These are phyloP conservation scores for Naganishia liquefaciens DNA, from an alignment of 1,284 basidiomycete genomes.

Conservation along the genomic window DNA sequence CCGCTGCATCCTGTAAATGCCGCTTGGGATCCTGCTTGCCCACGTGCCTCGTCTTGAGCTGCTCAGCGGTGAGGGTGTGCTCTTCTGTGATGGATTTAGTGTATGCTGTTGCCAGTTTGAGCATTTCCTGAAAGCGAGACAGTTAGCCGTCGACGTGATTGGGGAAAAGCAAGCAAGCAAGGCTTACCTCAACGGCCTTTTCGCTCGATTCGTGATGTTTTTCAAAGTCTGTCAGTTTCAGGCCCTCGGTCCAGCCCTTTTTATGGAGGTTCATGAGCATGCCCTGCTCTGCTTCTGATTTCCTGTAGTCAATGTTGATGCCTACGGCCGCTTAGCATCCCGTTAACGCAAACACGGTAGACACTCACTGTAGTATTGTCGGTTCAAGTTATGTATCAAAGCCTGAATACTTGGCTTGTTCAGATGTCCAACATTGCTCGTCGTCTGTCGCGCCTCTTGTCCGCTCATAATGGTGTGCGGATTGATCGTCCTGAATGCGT, in stretches of 20 bases:
- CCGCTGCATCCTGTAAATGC: conserved; percentile 94
- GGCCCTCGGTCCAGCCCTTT: conserved; percentile 94
- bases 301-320: conserved; percentile 93
- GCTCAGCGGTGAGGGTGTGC: conserved; percentile 81
- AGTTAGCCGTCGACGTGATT: neutral
- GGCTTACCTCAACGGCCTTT: conserved; percentile 79
- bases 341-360: neutral
- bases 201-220: conserved; percentile 82
- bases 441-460: conserved; percentile 94
- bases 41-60: conserved; percentile 92
- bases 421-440: conserved; percentile 97
- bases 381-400: conserved; percentile 89
- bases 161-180: neutral
- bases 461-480: conserved; percentile 78
- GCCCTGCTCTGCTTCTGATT: conserved; percentile 94
- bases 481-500: conserved; percentile 95
- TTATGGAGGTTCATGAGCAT: conserved; percentile 99
- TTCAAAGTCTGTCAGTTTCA: conserved; percentile 85
- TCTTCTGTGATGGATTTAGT: conserved; percentile 97
- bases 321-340: conserved; percentile 46
- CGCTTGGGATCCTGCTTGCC: conserved; percentile 97
- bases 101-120: conserved; percentile 83
- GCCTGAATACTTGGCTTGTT: conserved; percentile 98
- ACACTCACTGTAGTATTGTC: conserved; percentile 79
- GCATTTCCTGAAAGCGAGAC: conserved; percentile 70